Base-by-base conservation (phyloP, 805 yeast species). In the Lipomyces orientalis region DNA sequence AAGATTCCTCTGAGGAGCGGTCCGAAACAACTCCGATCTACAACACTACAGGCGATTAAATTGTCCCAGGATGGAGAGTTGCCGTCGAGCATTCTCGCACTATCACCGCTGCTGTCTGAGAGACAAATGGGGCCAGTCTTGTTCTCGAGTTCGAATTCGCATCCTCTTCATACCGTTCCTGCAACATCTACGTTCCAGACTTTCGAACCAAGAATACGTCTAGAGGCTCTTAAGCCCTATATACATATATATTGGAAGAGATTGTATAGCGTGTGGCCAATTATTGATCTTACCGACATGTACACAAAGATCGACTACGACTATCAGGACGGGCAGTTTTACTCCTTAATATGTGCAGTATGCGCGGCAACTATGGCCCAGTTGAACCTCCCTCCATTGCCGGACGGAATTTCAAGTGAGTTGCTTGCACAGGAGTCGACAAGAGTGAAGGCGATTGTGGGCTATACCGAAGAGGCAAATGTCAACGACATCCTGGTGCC, bases 341-440 rank as follows among this genome's bases (percentile, higher is more conserved):
- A 60, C 57, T 16, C 46, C 22, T 22, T 60, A 7, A n/a, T 52
- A 4, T 22, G 22, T 9, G 56, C 57, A 12, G 19, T 60, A 10
- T 25, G 31, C 5, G 57, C 58, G 33, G 62, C 57, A 4, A 60
- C 62, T 3, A 51, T 60, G 8, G 16, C 62, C 9, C 62, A 49
- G 19, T 14, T 60, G 49, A 33, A 60, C 10, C 34, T 51, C 3
- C 54, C 49, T 5, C 31, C 9, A 16, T 9, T 46, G 9, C 19
- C 37, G 0, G 31, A 25, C 6, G 33, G 35, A 8, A 4, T 59
- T 12, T 46, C 52, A 8, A 22, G 14, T 10, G 31, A 22, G 54
- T 8, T 29, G 31, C 31, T 51, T 19, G 51, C 29, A 16, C 19
- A 9, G 5, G 62, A 60, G 34, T 29, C 35, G 9, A 19, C 5